Base-by-base conservation (phyloP, 345 rosid genomes). In the Pugionium dolabratum region DNA sequence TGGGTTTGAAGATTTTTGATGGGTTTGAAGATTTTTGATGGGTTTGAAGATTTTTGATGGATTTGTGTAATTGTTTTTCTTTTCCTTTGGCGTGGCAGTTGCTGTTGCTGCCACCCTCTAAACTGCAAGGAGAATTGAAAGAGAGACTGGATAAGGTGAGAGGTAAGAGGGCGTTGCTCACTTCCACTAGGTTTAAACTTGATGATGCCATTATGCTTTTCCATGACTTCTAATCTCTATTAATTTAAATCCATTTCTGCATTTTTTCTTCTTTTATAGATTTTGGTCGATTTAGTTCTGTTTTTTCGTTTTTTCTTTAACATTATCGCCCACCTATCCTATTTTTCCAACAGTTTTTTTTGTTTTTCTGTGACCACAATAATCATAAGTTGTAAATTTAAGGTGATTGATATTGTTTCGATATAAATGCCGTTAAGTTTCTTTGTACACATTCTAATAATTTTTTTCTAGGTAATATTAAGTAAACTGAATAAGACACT, bases 151-250 rank as follows among this genome's bases (percentile, higher is more conserved):
- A 67, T 9, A 83, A 79, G 40, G 29, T 88, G 33, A 65, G 11
- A 55, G 81, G 60, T 8, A 81, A 82, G 50, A 72, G 75, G 60
- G 2, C 72, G 31, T 64, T 90, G 42, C 63, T 86, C 54, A 76
- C 80, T 69, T 79, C 88, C 3, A 79, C 88, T 29, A 80, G 61
- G 58, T 73, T 82, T 74, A 84, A 81, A 62, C 87, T 94, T 51
- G 91, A 92, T 53, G 87, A 86, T 65, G 79, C 95, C 18, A 75
- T 89, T 51, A 71, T 88, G 95, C 84, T 94, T 53, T 90, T 90
- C 72, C 90, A 86, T 62, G 78, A 88, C 77, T 88, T 90, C 61
- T 92, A 76, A 63, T 5, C 43, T 54, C 42, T 2, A 7, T 26
- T 1, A 28, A 9, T 18, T 18, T 18, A 41, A 40, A 31, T 7